Evolutionary conservation across 345 rosid species (phyloP), one percentile per base, ranked within the genome.

Genomic region (Psidium guajava): DNA sequence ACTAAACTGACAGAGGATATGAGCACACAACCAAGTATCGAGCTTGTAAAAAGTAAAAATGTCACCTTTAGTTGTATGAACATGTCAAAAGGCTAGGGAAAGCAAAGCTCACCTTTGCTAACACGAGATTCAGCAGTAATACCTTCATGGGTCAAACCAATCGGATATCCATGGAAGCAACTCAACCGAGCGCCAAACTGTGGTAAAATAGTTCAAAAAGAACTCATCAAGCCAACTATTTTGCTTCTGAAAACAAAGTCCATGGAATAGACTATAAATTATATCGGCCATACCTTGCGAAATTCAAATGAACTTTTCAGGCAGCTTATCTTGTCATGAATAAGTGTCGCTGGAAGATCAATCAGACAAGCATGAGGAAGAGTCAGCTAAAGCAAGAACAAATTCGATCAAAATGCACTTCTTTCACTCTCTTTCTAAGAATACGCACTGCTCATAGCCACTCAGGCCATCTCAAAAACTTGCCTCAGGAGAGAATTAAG

Each of bases 161-260:
- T 61, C 20, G 86, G 87, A 87, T 28, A 54, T 36, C 93, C 94
- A 27, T 73, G 55, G 25, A 90, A 87, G 53, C 88, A 85, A 82
- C 90, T 88, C 44, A 51, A 53, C 54, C 80, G 83, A 36, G 90
- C 86, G 27, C 91, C 89, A 18, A 90, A 81, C 92, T 91, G 90
- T 2, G 9, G 54, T 52, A 1, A 69, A 5, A 73, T 8, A 32
- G 22, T 73, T 4, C 1, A 40, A 5, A 83, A 42, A 54, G 12
- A 42, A 28, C 85, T 47, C 32, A 57, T 83, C 24, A 56, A 11
- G 6, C 47, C 47, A 69, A 57, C 40, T 15, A 36, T 36, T 82
- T 82, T 82, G 69, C 61, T 54, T 82, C 51, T 3, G 18, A 27
- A 83, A 18, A 3, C 6, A 59, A 40, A 61, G 69, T 21, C 51